Conservation (phyloP, 495 filamentous ascomycete species). For the Chaetomium fimeti region DNA sequence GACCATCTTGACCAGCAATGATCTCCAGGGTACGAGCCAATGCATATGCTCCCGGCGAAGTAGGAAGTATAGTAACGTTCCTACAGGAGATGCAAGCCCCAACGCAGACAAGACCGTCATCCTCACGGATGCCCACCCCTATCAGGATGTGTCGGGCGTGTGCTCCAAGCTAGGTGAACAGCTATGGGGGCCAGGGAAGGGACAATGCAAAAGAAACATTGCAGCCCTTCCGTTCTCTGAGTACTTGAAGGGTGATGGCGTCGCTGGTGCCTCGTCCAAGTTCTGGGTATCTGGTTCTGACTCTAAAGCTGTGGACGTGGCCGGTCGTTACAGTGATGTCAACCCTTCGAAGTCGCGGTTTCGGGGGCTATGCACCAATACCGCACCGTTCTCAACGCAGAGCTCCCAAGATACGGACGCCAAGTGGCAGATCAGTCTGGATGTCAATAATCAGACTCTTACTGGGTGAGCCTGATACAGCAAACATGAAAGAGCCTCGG, state of each 20-base stretch:
- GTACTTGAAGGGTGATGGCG: slow-evolving; percentile 40
- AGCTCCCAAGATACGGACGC: slow-evolving; percentile 40
- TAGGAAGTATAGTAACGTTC: slow-evolving; percentile 9
- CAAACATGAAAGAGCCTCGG: neutral
- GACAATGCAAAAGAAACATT: slow-evolving; percentile 23
- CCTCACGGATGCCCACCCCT: slow-evolving; percentile 36
- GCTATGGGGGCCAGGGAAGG: slow-evolving; percentile 40
- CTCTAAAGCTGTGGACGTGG: slow-evolving; percentile 16
- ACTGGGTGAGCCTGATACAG: slow-evolving; percentile 38
- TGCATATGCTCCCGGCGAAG: neutral
- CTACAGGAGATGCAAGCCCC: slow-evolving; percentile 39
- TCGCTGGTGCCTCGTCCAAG: slow-evolving; percentile 24
- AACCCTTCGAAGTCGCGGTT: slow-evolving; percentile 11
- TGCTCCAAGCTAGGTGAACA: slow-evolving; percentile 40
- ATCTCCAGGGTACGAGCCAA: slow-evolving; percentile 41
- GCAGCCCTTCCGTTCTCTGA: slow-evolving; percentile 39
- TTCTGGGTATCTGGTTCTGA: slow-evolving; percentile 41
- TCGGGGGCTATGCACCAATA: slow-evolving; percentile 47
- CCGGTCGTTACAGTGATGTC: neutral
- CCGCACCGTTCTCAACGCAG: slow-evolving; percentile 45
- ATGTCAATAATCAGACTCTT: slow-evolving; percentile 45
- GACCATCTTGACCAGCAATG: slow-evolving; percentile 42
- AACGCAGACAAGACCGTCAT: slow-evolving; percentile 42
- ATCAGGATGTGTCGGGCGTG: slow-evolving; percentile 6
- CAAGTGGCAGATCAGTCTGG: slow-evolving; percentile 46